Evolutionary conservation across 31 red algal species (phyloP), one percentile per base, ranked within the genome.

Genomic region (Odonthalia washingtoniensis): DNA sequence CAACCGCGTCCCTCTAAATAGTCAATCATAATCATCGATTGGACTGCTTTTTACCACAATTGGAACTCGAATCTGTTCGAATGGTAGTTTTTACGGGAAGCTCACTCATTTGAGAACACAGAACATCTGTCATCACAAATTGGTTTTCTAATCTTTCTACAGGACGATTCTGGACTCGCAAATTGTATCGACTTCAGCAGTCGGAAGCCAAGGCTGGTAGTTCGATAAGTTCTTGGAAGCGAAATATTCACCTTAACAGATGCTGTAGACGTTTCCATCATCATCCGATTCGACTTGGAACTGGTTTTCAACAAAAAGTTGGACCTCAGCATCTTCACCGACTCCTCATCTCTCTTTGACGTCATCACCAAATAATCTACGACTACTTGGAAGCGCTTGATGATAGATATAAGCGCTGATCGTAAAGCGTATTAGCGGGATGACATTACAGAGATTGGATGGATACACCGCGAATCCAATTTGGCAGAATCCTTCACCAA

Each of bases 401-500:
- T 87, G 74, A 68, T 78, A 2, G 45, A 87, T 28, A 70, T 78
- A 1, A 6, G 32, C 18, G 36, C 74, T 3, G 74, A 21, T 4
- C 43, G 44, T 2, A 30, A 79, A 53, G 86, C 75, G 1, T 78
- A 70, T 72, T 21, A 40, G 18, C 28, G 46, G 21, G 28, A 57
- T n/a, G n/a, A n/a, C n/a, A n/a, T n/a, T n/a, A n/a, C n/a, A n/a
- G n/a, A n/a, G n/a, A n/a, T n/a, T n/a, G 1, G 74, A 67, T 40
- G 49, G 21, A 41, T 68, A 30, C 24, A 53, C 35, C 21, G 46
- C 37, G 18, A 81, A 46, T 24, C 79, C 75, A 89, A 72, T 32
- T 35, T 62, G 12, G 76, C 86, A 0, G 74, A 89, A 46, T 60
- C 24, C 2, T 61, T 81, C 6, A 89, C 86, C 2, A 89, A 81